Evolutionary conservation across 139 green algal genomes (phyloP), one percentile per base, ranked within the genome.

Genomic region (Micractinium sp.): DNA sequence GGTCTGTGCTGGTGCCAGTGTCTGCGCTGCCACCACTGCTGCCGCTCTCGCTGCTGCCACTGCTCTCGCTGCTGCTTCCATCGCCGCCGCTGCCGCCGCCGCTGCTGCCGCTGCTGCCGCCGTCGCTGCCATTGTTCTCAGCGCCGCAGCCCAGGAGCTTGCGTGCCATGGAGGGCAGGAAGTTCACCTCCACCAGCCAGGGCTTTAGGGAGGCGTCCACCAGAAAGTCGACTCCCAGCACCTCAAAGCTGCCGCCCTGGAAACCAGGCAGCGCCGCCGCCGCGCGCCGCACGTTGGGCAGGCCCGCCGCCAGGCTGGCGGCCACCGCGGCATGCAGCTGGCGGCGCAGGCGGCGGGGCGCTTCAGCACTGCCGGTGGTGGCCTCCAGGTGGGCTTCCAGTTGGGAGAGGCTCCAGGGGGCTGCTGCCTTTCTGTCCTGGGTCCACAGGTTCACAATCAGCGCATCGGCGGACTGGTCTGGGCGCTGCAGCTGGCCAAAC

Each of bases 151-250:
- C 69, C 14, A 92, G 75, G 35, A 93, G 90, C 87, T 94, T 93
- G 47, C 93, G 82, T 0, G 94, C 93, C 88, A 98, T 82, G 66
- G 92, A 96, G 60, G 95, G 95, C 29, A 95, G 56, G 1, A 89
- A 90, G 86, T 97, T 97, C 23, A 97, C 81, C 82, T 97, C 95
- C 79, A 97, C 67, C 71, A 97, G 89, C 88, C 92, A 96, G 19
- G 95, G 94, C 56, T 90, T 56, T 22, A 95, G 81, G 1, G 60
- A 74, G 31, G 89, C 56, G 89, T 97, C 95, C 41, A 97, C 60
- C 80, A 97, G 73, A 82, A 97, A 96, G 87, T 97, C 95, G 0
- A 96, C 27, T 0, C 95, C 95, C 56, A 97, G 81, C 39, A 96
- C 75, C 85, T 96, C 92, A 67, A 96, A 94, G 66, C 82, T 85